Evolutionary conservation across 164 flowering plant species (phyloP).

Genomic region (Kalanchoe fedtschenkoi): DNA sequence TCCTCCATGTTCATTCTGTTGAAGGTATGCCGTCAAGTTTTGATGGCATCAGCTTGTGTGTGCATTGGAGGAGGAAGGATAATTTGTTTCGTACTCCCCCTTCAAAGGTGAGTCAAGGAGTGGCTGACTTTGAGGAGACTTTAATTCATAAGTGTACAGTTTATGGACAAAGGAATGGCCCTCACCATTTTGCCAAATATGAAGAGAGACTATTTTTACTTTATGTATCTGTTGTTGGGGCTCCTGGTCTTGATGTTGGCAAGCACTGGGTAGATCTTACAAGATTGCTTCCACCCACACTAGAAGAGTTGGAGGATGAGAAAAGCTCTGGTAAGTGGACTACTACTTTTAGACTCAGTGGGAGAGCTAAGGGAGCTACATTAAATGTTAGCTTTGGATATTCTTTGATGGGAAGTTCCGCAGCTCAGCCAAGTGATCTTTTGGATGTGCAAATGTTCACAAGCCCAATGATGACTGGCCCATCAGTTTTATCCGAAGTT

Average conservation of each 20-base stretch:
- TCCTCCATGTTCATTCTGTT: conserved; percentile 61
- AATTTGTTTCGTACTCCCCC: conserved; percentile 17
- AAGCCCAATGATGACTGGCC: conserved; percentile 4
- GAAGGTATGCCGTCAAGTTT: conserved; percentile 51
- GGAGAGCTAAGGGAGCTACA: conserved; percentile 29
- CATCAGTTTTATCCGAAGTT: conserved; percentile 1
- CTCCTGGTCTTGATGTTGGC: conserved; percentile 34
- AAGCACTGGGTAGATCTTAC: conserved; percentile 45
- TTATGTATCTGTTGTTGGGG: conserved; percentile 22
- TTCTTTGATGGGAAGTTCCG: conserved; percentile 12
- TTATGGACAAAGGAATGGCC: conserved; percentile 23
- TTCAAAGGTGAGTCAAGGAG: conserved; percentile 17
- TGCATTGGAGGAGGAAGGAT: conserved; percentile 35
- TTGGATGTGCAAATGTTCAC: conserved; percentile 11
- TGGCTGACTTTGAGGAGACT: conserved; percentile 29
- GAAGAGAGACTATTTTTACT: conserved; percentile 24
- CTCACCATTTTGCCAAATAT: conserved; percentile 22
- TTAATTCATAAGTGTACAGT: conserved; percentile 27
- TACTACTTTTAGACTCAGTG: conserved; percentile 28
- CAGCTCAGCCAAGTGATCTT: conserved; percentile 2
- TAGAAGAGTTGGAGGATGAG: conserved; percentile 31
- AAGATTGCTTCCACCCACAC: conserved; percentile 24
- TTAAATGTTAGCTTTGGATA: conserved; percentile 34
- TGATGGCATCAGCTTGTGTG: conserved; percentile 21
- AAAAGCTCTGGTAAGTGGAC: conserved; percentile 31